These are phyloP conservation scores for Lipomyces starkeyi DNA, from an alignment of 805 yeast species.

Conservation along the genomic window DNA sequence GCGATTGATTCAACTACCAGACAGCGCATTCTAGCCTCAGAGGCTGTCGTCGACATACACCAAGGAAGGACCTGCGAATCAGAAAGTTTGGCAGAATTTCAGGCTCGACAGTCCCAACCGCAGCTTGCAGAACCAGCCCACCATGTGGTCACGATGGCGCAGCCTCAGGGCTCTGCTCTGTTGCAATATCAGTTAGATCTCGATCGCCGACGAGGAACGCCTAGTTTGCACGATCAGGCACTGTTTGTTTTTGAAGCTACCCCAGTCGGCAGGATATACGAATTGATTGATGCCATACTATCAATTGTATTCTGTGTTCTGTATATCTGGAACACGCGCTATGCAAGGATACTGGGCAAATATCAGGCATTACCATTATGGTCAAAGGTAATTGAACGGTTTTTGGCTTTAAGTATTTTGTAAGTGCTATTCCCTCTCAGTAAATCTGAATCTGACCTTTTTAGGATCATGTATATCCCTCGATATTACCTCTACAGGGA, in stretches of 20 bases:
- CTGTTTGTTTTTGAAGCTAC: conserved; percentile 23
- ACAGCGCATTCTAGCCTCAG: not conserved
- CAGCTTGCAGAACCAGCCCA: not conserved
- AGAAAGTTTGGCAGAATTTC: not conserved
- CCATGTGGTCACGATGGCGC: conserved; percentile 4
- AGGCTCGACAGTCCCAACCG: not conserved
- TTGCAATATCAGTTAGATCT: conserved; percentile 18
- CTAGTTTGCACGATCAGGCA: conserved; percentile 17
- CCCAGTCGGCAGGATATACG: conserved; percentile 22
- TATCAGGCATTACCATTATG: conserved; percentile 22
- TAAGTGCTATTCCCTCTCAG: not conserved
- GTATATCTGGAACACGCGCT: conserved; percentile 26
- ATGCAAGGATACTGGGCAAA: conserved; percentile 12
- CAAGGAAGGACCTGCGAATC: not conserved
- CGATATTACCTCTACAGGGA: conserved; percentile 12
- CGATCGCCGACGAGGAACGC: conserved; percentile 16
- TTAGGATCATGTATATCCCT: conserved; percentile 17
- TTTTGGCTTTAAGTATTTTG: conserved; percentile 15
- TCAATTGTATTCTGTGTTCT: conserved; percentile 9
- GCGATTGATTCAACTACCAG: not conserved
- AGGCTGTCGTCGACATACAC: not conserved
- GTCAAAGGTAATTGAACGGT: conserved; percentile 20
- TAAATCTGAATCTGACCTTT: not conserved
- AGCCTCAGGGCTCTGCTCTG: conserved; percentile 16
- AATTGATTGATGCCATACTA: conserved; percentile 15